These are phyloP conservation scores for Evansstolkia leycettana DNA, from an alignment of 495 filamentous ascomycete species.

Conservation along the genomic window DNA sequence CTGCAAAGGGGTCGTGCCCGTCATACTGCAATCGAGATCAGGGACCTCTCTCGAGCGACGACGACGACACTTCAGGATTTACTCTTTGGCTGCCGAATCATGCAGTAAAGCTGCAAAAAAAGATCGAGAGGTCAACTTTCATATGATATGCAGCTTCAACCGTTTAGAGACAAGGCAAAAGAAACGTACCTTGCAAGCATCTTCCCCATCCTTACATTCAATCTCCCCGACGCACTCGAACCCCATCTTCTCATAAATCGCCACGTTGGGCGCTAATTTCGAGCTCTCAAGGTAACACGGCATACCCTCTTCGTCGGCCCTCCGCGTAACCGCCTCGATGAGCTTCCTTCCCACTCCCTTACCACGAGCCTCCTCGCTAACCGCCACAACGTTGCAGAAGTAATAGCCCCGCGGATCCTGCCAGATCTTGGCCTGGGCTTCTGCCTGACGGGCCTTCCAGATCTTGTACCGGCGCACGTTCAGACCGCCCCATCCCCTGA, in stretches of 20 bases:
- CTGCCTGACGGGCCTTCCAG: constrained; percentile 31
- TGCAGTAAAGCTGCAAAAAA: constrained; percentile 14
- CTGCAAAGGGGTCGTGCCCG: too few species aligned
- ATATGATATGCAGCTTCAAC: too few species aligned
- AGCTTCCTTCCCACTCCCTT: constrained; percentile 47
- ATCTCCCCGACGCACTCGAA: constrained; percentile 50
- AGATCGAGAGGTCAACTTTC: too few species aligned
- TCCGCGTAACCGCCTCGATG: constrained; percentile 43
- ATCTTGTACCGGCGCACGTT: constrained; percentile 50
- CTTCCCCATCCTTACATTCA: constrained; percentile 46
- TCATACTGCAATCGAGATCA: too few species aligned
- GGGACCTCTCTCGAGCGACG: too few species aligned
- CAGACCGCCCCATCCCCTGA: constrained; percentile 49
- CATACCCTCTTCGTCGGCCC: constrained; percentile 46
- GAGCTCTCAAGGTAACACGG: constrained; percentile 55
- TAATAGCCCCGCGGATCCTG: constrained; percentile 44
- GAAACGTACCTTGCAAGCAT: constrained; percentile 24
- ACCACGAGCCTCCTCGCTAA: constrained; percentile 44
- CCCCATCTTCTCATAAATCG: constrained; percentile 54
- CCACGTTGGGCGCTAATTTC: constrained; percentile 47
- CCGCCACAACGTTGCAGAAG: constrained; percentile 58
- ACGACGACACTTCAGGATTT: too few species aligned
- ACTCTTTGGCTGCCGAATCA: constrained; percentile 13
- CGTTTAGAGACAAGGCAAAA: too few species aligned
- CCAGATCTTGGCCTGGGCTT: constrained; percentile 26